Evolutionary conservation across 2,329 filamentous ascomycete species (phyloP).

Genomic region (Fusarium acutatum): DNA sequence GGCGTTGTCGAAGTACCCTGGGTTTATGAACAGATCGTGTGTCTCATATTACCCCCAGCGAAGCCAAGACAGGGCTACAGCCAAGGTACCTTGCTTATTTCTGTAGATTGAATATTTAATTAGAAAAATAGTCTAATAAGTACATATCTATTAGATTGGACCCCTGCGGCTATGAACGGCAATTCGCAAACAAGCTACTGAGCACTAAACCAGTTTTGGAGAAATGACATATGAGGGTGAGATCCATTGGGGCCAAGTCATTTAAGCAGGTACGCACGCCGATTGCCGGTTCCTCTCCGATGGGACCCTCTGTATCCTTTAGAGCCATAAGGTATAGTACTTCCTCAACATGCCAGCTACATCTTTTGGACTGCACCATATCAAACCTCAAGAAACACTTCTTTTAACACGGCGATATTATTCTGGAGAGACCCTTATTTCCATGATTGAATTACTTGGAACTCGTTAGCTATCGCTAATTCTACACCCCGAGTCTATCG

Average conservation of each 20-base stretch:
- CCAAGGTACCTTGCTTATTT: neutral
- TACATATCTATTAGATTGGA: neutral
- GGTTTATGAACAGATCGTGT: neutral
- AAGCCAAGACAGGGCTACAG: neutral
- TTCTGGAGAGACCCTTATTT: neutral
- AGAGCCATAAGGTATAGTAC: neutral
- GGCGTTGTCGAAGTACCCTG: neutral
- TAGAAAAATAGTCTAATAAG: neutral
- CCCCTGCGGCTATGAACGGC: constrained; percentile 35
- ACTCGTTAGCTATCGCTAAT: constrained; percentile 19
- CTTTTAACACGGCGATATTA: neutral
- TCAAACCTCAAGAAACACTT: neutral
- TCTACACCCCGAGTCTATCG: neutral
- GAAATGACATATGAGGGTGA: constrained; percentile 34
- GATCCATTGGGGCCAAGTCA: constrained; percentile 18
- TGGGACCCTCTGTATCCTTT: neutral
- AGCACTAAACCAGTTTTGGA: neutral
- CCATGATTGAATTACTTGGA: constrained; percentile 27
- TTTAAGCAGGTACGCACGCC: constrained; percentile 33
- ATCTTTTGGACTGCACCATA: neutral
- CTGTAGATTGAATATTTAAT: neutral
- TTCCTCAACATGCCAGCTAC: neutral
- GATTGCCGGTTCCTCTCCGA: constrained; percentile 37
- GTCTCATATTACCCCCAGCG: neutral
- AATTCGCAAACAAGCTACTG: neutral